phyloP scores from a whole-genome alignment of 2,329 filamentous ascomycete genomes.

The Calonectria ilicicola region DNA sequence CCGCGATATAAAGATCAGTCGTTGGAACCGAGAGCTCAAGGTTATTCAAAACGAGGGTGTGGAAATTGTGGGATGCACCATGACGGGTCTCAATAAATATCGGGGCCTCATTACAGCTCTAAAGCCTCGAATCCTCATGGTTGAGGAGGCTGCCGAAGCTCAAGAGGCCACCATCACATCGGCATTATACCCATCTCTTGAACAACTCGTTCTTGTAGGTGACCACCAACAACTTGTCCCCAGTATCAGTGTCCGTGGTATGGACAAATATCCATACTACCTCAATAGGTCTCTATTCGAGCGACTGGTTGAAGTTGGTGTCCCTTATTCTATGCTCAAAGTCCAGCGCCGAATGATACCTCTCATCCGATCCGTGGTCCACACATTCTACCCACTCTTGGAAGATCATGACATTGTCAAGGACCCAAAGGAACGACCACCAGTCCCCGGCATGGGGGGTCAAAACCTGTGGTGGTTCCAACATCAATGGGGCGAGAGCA shows the following conservation, averaged over 20 bases:
- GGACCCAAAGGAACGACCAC: conserved; percentile 47
- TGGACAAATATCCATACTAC: conserved; percentile 71
- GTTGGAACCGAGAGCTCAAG: conserved; percentile 68
- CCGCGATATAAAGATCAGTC: conserved; percentile 65
- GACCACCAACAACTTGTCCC: conserved; percentile 85
- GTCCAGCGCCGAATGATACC: conserved; percentile 74
- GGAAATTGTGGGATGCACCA: conserved; percentile 75
- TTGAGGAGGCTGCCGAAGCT: conserved; percentile 86
- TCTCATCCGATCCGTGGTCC: conserved; percentile 56
- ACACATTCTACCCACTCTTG: conserved; percentile 60
- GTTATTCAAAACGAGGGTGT: conserved; percentile 52
- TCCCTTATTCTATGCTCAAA: conserved; percentile 74
- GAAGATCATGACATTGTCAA: conserved; percentile 58
- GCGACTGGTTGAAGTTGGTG: conserved; percentile 73
- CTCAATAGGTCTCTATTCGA: conserved; percentile 85
- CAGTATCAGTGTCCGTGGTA: conserved; percentile 70
- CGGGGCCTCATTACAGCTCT: conserved; percentile 75
- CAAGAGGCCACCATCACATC: conserved; percentile 71
- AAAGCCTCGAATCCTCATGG: conserved; percentile 75
- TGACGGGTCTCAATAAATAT: conserved; percentile 86
- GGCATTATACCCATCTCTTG: conserved; percentile 62
- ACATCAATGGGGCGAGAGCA: conserved; percentile 71
- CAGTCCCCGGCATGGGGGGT: conserved; percentile 59
- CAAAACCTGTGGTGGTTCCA: conserved; percentile 57
- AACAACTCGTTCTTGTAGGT: conserved; percentile 72